phyloP scores from a whole-genome alignment of 768 basidiomycete genomes.

The Termitomyces sp. region DNA sequence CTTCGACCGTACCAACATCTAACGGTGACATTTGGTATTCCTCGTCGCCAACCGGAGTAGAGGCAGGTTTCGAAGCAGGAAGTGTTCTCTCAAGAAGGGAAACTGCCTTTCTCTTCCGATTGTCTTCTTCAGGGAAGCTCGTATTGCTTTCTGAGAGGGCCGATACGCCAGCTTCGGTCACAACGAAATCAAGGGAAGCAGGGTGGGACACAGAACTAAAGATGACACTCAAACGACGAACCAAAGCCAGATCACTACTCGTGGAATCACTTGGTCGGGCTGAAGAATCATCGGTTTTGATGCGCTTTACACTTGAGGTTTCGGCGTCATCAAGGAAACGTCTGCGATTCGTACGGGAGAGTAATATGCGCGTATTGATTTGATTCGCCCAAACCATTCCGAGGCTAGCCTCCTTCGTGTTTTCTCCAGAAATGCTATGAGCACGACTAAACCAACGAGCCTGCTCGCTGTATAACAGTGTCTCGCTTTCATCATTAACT shows the following conservation, averaged over 20 bases:
- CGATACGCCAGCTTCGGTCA: conserved; percentile 58
- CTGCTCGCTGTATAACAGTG: conserved; percentile 68
- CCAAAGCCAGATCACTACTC: conserved; percentile 42
- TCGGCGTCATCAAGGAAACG: conserved; percentile 44
- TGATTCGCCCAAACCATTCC: conserved; percentile 95
- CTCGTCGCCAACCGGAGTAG: not conserved
- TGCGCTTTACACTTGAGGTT: conserved; percentile 20
- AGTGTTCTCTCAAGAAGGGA: not conserved
- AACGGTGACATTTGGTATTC: conserved; percentile 9
- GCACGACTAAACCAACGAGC: conserved; percentile 73
- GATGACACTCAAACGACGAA: conserved; percentile 73
- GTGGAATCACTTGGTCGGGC: not conserved
- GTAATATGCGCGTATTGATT: conserved; percentile 80
- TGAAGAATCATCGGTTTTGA: conserved; percentile 15
- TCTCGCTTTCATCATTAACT: conserved; percentile 21
- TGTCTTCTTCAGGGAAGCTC: not conserved
- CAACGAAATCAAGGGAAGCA: conserved; percentile 70
- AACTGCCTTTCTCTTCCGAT: conserved; percentile 4
- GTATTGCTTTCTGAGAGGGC: conserved; percentile 20
- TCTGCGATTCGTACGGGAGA: conserved; percentile 72
- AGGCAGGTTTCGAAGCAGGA: not conserved
- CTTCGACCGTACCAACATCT: conserved; percentile 12
- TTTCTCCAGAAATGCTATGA: conserved; percentile 52
- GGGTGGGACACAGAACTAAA: conserved; percentile 66
- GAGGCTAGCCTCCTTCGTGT: conserved; percentile 74